phyloP scores from a whole-genome alignment of 805 yeast species.

The Saccharomycopsis olivae region DNA sequence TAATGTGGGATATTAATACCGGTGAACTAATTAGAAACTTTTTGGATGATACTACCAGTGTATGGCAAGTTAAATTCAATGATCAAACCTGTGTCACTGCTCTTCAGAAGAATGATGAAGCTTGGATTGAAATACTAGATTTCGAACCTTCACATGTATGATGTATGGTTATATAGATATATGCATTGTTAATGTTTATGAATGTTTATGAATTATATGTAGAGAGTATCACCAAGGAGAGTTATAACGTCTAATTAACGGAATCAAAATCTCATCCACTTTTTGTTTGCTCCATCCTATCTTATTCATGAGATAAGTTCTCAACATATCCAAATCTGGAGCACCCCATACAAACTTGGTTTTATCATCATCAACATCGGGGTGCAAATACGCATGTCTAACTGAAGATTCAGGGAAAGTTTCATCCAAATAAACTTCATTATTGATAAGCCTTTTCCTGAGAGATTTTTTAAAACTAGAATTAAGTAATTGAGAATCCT shows the following conservation, averaged over 20 bases:
- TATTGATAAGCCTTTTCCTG: constrained; percentile 39
- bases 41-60: constrained; percentile 67
- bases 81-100: constrained; percentile 83
- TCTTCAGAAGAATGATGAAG: constrained; percentile 60
- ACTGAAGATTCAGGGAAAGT: constrained; percentile 65
- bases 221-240: constrained; percentile 40
- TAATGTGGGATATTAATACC: constrained; percentile 69
- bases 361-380: constrained; percentile 76
- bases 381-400: constrained; percentile 60
- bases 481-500: constrained; percentile 39
- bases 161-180: no score
- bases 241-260: constrained; percentile 74
- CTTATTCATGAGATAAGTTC: constrained; percentile 55
- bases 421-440: constrained; percentile 47
- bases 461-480: constrained; percentile 46
- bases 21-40: constrained; percentile 71
- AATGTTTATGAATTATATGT: no score
- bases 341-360: constrained; percentile 82
- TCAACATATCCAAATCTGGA: constrained; percentile 72
- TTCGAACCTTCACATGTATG: constrained; percentile 30
- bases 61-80: constrained; percentile 92
- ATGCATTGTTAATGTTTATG: no score
- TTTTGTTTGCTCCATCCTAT: constrained; percentile 73
- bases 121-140: constrained; percentile 78
- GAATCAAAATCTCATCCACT: constrained; percentile 76